Percentiles rank a stretch among this genome's conserved stretches.
Conservation (phyloP, 352 stramenopile genomes). For the Saprolegnia parasitica region DNA sequence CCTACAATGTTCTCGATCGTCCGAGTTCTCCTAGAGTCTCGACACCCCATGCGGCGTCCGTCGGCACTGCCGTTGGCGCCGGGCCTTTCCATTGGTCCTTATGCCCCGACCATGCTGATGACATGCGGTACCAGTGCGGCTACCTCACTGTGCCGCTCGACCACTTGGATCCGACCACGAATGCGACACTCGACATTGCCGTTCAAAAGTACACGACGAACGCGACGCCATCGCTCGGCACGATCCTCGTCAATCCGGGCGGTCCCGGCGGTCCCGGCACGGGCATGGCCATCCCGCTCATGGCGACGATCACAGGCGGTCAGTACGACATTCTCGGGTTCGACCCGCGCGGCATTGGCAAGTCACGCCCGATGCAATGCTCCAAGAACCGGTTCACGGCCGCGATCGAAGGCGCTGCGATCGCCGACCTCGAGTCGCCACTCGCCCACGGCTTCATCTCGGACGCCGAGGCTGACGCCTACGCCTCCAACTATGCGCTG, state of each 20-base stretch:
- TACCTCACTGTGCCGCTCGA: constrained; percentile 16
- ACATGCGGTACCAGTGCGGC: constrained; percentile 2
- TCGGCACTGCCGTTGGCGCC: background rate
- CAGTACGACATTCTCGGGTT: constrained; percentile 20
- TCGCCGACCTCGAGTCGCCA: background rate
- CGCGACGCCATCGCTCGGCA: background rate
- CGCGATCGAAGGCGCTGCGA: background rate
- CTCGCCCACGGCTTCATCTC: background rate
- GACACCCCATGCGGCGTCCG: too few relatives aligned
- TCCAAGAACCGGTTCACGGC: constrained; percentile 4
- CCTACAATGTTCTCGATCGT: too few relatives aligned
- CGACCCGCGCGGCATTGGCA: constrained; percentile 22
- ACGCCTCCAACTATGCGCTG: background rate
- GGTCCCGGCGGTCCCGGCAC: constrained; percentile 14
- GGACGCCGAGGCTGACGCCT: background rate
- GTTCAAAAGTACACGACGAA: constrained; percentile 1
- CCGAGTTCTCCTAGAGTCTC: too few relatives aligned
- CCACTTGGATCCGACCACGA: constrained; percentile 19
- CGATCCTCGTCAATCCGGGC: constrained; percentile 23
- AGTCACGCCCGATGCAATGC: constrained; percentile 2
- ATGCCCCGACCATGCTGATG: background rate
- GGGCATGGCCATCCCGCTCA: background rate
- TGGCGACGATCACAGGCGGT: background rate
- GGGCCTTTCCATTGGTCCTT: constrained; percentile 6
- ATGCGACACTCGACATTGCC: constrained; percentile 22